Base-by-base conservation (phyloP, 179 eudicot species). In the Beta lomatogona region DNA sequence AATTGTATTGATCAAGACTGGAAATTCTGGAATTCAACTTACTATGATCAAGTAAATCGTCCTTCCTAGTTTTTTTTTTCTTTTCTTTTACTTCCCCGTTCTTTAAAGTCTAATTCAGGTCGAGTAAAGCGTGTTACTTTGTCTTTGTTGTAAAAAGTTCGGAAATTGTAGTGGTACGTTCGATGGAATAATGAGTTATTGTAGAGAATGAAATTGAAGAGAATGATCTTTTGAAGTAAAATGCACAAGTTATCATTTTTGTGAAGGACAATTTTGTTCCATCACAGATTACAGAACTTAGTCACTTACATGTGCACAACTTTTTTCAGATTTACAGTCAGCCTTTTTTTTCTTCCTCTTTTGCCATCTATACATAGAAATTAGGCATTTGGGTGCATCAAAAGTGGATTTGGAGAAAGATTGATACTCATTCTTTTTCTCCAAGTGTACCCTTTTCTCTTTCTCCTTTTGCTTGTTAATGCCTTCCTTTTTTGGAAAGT, bases 1-100 rank as follows among this genome's bases (percentile, higher is more conserved):
- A 88, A 76, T 22, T 57, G 82, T 52, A 74, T 91, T 18, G 91
- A 90, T 80, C 82, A 48, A 16, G 92, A 93, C 77, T 90, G 91
- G 91, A 83, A 82, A 75, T 44, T 44, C 69, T 86, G 93, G 94
- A 89, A 78, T 73, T 84, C 90, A 53, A 65, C 64, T 77, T 83
- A 15, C 73, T 78, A 59, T 11, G 25, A 13, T 76, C 80, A 44
- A 80, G 84, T 77, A 90, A 82, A 86, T 77, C 70, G 55, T 81
- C 76, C 54, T 69, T 76, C 63, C 67, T 61, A 18, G 10, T 76
- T 10, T 19, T 21, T 31, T n/a, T 50, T 45, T 16, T 57, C 57
- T 41, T 44, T 41, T 44, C 1, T 4, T 58, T 58, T 55, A 19
- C 45, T 45, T 25, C 6, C 13, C 6, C 16, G 48, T 74, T 31